Evolutionary conservation across 768 basidiomycete genomes (phyloP).

Genomic region (Pleurotus platypus): DNA sequence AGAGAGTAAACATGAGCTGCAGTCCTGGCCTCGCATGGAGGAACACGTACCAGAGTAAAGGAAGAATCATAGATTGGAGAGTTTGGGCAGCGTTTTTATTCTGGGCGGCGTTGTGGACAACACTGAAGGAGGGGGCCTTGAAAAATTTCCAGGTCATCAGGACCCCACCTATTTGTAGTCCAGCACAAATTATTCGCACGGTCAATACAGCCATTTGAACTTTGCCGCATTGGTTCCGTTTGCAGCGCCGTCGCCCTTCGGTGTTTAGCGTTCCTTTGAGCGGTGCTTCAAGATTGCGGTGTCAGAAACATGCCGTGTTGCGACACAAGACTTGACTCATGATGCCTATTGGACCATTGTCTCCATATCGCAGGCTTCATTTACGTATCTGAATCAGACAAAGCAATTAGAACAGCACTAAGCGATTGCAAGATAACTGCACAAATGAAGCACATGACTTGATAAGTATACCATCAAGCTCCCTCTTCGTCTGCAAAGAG

Average conservation of each 20-base stretch:
- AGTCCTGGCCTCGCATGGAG: conserved; percentile 4
- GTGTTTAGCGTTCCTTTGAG: not conserved
- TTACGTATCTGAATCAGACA: not conserved
- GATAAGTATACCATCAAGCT: not conserved
- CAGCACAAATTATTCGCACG: conserved; percentile 1
- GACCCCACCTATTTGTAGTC: not conserved
- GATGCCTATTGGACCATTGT: not conserved
- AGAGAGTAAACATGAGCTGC: conserved; percentile 9
- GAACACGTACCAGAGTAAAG: conserved; percentile 29
- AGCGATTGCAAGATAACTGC: not conserved
- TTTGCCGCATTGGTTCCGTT: conserved; percentile 5
- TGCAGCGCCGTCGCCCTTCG: not conserved
- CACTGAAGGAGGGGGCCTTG: conserved; percentile 8
- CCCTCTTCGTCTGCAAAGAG: conserved; percentile 25
- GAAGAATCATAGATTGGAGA: conserved; percentile 53
- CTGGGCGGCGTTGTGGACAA: conserved; percentile 2
- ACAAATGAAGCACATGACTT: conserved; percentile 1
- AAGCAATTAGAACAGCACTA: not conserved
- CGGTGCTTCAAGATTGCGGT: not conserved
- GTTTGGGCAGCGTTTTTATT: conserved; percentile 13
- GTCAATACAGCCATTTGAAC: conserved; percentile 2
- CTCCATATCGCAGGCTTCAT: not conserved
- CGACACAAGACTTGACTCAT: not conserved
- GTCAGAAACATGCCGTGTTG: not conserved
- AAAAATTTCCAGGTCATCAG: conserved; percentile 6